phyloP scores from a whole-genome alignment of 78 protist genomes.

The Mantamonas sphyraenae region DNA sequence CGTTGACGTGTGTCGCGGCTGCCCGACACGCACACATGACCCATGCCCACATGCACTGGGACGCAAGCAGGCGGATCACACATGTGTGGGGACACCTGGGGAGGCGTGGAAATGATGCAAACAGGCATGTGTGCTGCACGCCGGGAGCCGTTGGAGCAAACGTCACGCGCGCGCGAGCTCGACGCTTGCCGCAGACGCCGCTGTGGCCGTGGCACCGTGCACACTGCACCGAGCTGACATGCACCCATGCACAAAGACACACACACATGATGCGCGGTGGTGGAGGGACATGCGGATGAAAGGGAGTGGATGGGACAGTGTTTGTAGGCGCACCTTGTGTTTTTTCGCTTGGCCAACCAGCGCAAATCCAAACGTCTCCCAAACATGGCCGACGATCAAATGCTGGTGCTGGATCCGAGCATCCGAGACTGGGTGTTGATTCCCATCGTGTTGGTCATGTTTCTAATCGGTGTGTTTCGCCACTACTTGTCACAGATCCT shows the following conservation, averaged over 20 bases:
- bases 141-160: too few relatives aligned
- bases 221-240: neutral
- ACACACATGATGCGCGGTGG: neutral
- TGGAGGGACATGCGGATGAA: neutral
- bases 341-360: neutral
- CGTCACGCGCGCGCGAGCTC: too few relatives aligned
- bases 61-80: too few relatives aligned
- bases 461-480: constrained; percentile 55
- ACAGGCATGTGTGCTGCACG: too few relatives aligned
- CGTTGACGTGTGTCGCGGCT: too few relatives aligned
- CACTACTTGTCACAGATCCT: constrained; percentile 35
- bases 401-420: constrained; percentile 35
- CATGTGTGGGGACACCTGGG: too few relatives aligned
- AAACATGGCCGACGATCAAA: neutral
- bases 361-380: too few relatives aligned
- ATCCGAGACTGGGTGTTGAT: constrained; percentile 67
- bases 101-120: too few relatives aligned
- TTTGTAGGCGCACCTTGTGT: neutral
- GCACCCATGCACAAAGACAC: neutral
- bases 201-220: too few relatives aligned
- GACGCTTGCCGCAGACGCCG: too few relatives aligned
- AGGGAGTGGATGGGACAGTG: neutral
- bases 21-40: too few relatives aligned
- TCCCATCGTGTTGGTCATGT: constrained; percentile 64
- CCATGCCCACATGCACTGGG: too few relatives aligned